Percentiles rank a stretch among this genome's conserved stretches.
phyloP scores from a whole-genome alignment of 352 stramenopile genomes.

The Blastocystis sp. region DNA sequence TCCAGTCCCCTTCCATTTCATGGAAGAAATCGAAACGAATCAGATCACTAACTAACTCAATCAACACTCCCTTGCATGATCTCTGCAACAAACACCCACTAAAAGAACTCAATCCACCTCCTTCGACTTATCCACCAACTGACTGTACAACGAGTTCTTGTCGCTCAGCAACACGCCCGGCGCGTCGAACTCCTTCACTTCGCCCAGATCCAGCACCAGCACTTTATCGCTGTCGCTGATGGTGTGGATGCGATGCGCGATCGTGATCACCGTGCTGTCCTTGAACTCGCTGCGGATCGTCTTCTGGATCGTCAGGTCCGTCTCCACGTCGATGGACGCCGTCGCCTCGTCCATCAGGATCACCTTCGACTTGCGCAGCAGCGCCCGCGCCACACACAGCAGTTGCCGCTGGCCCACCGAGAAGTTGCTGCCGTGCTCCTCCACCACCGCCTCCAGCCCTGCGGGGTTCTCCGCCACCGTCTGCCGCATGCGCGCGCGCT shows the following conservation, averaged over 20 bases:
- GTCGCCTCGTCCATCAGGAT: constrained; percentile 97
- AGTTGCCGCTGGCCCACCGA: constrained; percentile 89
- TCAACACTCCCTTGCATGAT: too few species aligned
- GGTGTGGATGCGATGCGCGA: constrained; percentile 92
- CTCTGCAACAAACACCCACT: background rate
- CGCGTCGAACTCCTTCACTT: constrained; percentile 88
- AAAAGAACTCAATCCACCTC: constrained; percentile 17
- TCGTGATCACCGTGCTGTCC: constrained; percentile 86
- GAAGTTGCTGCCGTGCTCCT: constrained; percentile 88
- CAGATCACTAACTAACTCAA: too few species aligned
- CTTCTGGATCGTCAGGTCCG: constrained; percentile 83
- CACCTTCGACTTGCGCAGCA: constrained; percentile 86
- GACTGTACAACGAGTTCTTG: constrained; percentile 79
- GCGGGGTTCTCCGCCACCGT: background rate
- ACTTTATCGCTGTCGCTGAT: constrained; percentile 91
- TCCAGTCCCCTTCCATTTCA: too few species aligned
- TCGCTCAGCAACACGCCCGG: constrained; percentile 80
- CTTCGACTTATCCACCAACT: constrained; percentile 71
- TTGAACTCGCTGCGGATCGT: constrained; percentile 88
- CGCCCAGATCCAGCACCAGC: constrained; percentile 87
- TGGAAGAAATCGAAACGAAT: too few species aligned
- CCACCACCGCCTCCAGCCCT: constrained; percentile 83
- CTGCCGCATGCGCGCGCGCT: background rate
- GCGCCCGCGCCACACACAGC: constrained; percentile 87
- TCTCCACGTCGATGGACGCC: constrained; percentile 82